Percentiles rank a stretch among this genome's conserved stretches.
These are phyloP conservation scores for Trichosporon ovoides DNA, from an alignment of 1,284 basidiomycete genomes.

Conservation along the genomic window DNA sequence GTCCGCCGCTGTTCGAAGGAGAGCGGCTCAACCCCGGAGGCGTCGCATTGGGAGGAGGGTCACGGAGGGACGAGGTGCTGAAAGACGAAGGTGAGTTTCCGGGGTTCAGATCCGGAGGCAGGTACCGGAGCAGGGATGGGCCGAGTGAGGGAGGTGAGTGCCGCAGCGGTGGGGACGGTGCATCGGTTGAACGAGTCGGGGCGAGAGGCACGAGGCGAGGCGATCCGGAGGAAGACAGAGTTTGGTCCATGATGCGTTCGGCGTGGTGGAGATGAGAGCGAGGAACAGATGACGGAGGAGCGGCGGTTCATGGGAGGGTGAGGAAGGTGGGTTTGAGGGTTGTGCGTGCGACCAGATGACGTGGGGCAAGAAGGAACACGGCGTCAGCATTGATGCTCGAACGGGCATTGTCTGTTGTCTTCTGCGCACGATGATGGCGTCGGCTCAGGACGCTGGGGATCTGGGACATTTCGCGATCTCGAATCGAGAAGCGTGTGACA, in stretches of 20 bases:
- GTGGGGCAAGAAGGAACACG: neutral
- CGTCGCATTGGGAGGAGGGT: slow-evolving; percentile 29
- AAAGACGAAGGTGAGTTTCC: slow-evolving; percentile 1
- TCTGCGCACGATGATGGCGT: too few species aligned
- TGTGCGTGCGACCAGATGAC: neutral
- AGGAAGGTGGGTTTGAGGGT: neutral
- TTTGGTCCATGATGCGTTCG: neutral
- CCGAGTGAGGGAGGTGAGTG: neutral
- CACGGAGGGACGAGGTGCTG: slow-evolving; percentile 34
- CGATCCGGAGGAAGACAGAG: neutral
- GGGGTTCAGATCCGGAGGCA: neutral
- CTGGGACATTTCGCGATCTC: neutral
- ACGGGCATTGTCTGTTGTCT: neutral
- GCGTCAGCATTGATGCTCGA: neutral
- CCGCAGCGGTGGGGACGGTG: neutral
- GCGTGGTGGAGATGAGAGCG: neutral
- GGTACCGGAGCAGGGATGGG: neutral
- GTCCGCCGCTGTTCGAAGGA: slow-evolving; percentile 9
- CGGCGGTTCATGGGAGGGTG: neutral
- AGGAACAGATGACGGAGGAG: neutral
- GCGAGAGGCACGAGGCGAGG: neutral
- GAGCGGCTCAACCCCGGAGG: slow-evolving; percentile 27
- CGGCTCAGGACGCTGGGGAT: neutral
- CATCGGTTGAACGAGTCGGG: neutral
- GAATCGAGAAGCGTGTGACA: neutral